Percentiles rank a stretch among this genome's conserved stretches.
phyloP scores from a whole-genome alignment of 441 rosid genomes.

The Aquilaria agallochum region DNA sequence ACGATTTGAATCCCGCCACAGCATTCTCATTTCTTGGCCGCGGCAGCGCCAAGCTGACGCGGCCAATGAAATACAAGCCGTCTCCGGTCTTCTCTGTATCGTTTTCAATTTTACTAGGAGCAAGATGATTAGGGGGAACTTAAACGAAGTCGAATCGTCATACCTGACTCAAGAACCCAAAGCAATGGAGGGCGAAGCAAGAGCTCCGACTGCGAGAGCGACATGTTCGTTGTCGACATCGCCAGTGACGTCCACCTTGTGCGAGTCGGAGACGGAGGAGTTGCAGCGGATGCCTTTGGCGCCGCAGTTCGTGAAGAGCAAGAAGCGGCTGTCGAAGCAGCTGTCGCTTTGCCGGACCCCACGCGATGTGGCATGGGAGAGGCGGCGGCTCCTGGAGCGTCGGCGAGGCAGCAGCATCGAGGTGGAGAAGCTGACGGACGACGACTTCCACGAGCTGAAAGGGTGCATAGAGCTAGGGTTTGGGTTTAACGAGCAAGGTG shows the following conservation, averaged over 20 bases:
- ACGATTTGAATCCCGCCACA: no score
- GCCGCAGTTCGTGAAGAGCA: constrained; percentile 33
- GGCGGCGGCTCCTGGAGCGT: constrained; percentile 61
- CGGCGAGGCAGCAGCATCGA: constrained; percentile 26
- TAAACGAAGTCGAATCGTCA: background rate
- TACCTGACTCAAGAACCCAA: constrained; percentile 17
- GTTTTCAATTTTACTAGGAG: no score
- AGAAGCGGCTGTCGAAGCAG: constrained; percentile 72
- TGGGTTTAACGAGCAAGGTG: constrained; percentile 81
- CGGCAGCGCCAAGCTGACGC: constrained; percentile 17
- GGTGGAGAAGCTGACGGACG: constrained; percentile 54
- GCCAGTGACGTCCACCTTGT: constrained; percentile 23
- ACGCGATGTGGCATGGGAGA: constrained; percentile 85
- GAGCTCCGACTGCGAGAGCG: constrained; percentile 13
- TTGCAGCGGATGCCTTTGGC: constrained; percentile 47
- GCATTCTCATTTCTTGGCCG: constrained; percentile 7
- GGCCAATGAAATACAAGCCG: constrained; percentile 4
- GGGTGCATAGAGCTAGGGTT: constrained; percentile 97
- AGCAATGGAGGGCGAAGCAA: constrained; percentile 6
- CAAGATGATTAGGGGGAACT: background rate
- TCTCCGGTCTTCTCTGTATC: background rate
- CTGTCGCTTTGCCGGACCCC: constrained; percentile 74
- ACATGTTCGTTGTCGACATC: constrained; percentile 23
- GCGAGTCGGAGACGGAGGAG: constrained; percentile 45
- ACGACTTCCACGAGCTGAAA: constrained; percentile 82